Evolutionary conservation across 164 flowering plant species (phyloP), one percentile per base, ranked within the genome.

Genomic region (Santalum album): DNA sequence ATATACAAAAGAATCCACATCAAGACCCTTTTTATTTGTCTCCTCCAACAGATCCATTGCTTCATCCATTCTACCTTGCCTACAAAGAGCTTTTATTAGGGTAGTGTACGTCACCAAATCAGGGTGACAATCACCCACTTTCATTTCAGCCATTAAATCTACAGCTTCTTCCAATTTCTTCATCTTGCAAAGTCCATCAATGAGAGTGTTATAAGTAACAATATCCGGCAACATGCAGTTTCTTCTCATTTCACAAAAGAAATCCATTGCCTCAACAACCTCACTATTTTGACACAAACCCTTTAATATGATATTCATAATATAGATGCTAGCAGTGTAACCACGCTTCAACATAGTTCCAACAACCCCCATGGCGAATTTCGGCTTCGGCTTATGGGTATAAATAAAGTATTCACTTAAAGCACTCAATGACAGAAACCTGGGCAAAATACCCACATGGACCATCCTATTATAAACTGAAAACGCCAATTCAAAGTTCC

Each of bases 291-390:
- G 53, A 65, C 90, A 83, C 26, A 85, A 60, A 29, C 69, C 75
- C 73, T 78, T 82, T 52, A 88, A 44, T 6, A 88, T 42, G 27
- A 78, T 32, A 64, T 84, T 86, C 51, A 73, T 59, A 19, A 55
- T 32, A 34, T 57, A 74, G 18, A 58, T 47, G n/a, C 62, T 70
- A 49, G 73, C 21, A 4, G 7, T 53, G 53, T 43, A 84, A 22
- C 95, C 95, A n/a, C 47, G 74, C 75, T 82, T 86, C 42, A 77
- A 26, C 1, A 82, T 67, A 69, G 77, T 52, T 2, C 86, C 83
- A 24, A 82, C 14, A 0, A 74, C 84, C n/a, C 84, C 87, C 40
- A 70, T 29, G 0, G 81, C 82, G 18, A 68, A 68, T 25, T 66
- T 49, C 1, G 72, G 68, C 55, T 66, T 51, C 1, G 71, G 65